Evolutionary conservation across 176 grass and related monocot genomes (phyloP), one percentile per base, ranked within the genome.

Genomic region (Zoysia pacifica): DNA sequence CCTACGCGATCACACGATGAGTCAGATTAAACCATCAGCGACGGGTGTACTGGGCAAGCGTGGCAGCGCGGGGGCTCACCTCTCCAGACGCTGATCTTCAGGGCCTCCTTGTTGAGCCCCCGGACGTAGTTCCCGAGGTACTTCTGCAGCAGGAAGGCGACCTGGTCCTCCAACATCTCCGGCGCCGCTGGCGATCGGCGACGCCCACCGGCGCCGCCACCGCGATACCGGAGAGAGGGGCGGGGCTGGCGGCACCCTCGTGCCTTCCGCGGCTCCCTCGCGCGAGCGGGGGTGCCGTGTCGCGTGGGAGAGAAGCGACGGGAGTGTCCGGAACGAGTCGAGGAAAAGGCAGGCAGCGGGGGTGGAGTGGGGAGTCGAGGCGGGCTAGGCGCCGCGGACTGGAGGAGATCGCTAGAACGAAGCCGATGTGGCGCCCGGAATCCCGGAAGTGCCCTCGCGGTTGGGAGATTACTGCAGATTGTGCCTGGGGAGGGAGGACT

Each of bases 1-100:
- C 74, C 19, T 41, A 39, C 37, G 51, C 44, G 76, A 39, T 66
- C 41, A 59, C 68, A 79, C 2, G 28, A 80, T 48, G 51, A 61
- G 54, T 9, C 47, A 19, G 70, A 75, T 3, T 35, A 48, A 48
- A 42, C 15, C 48, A 79, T 55, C 72, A n/a, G 54, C 20, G 65
- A 46, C 81, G 11, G 37, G 38, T 19, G 6, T 49, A 79, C 10
- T 51, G 7, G 8, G 38, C 5, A 9, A 7, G 39, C 4, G 48
- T 7, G 38, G 49, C 10, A 39, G 39, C 39, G 43, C 18, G 13
- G 9, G 5, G 39, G 5, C 50, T 87, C 48, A 98, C 95, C 95
- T 94, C 89, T 84, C 95, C 92, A 98, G 51, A 94, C 95, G 90
- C 95, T 91, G 69, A 98, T 98, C 83, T 98, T 98, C 58, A 98